A percentile compares a stretch with the other conserved stretches of the same genome.
phyloP scores from a whole-genome alignment of 257 asterid genomes.

The Solanum bulbocastanum region DNA sequence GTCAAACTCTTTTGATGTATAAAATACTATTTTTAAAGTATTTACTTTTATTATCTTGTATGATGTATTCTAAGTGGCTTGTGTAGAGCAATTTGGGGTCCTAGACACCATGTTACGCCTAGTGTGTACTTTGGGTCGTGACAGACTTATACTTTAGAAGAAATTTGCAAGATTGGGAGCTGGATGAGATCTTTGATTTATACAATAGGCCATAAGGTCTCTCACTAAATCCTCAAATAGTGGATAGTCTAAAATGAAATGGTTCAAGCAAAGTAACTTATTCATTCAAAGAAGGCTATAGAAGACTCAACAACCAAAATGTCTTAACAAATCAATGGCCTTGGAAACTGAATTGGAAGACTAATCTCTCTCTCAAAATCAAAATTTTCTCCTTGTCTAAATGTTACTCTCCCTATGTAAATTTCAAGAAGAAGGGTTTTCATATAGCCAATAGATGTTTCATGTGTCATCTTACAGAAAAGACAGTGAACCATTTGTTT shows the following conservation, averaged over 20 bases:
- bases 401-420: neutral
- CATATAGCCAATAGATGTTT: neutral
- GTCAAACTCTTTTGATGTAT: too few relatives aligned
- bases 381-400: neutral
- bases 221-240: neutral
- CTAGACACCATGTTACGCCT: too few relatives aligned
- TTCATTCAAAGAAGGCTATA: neutral
- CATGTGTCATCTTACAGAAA: neutral
- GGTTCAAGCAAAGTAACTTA: neutral
- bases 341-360: neutral
- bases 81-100: too few relatives aligned
- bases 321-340: too few relatives aligned
- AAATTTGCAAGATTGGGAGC: neutral
- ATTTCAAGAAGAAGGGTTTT: neutral
- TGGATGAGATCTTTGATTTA: neutral
- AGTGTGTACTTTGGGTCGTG: too few relatives aligned
- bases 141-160: neutral
- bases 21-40: too few relatives aligned
- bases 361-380: neutral
- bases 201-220: neutral
- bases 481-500: neutral
- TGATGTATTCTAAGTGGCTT: too few relatives aligned
- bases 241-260: neutral
- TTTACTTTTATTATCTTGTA: too few relatives aligned
- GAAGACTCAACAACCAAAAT: neutral